Evolutionary conservation across 1,284 basidiomycete species (phyloP), one percentile per base, ranked within the genome.

Genomic region (Cryptococcus floricola): DNA sequence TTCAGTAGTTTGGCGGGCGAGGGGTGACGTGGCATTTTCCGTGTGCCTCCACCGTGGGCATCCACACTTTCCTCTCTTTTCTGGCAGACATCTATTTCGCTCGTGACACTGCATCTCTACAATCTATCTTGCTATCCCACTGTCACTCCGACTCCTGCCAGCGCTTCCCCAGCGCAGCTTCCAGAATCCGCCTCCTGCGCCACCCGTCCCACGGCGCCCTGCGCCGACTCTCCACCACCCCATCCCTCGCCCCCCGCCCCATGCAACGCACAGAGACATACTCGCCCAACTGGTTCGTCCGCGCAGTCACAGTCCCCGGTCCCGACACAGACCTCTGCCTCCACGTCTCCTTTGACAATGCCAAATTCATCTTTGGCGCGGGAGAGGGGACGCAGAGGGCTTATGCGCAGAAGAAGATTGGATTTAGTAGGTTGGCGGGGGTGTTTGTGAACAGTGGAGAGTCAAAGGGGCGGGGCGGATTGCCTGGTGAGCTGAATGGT

Each of bases 291-390:
- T 80, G 78, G 79, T 66, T 64, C 37, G 69, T 77, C 45, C 66
- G 70, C 50, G 68, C 68, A 31, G 45, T 79, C 19, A 75, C 80
- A 5, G 75, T 76, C 39, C 76, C 76, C 12, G 77, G 88, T 2
- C 84, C 87, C 14, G 89, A 92, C 73, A 87, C 89, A 1, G 87
- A 91, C 63, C 85, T 91, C 0, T 81, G 85, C 4, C 77, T 94
- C 28, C 77, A 88, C 58, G 77, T 93, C 56, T 80, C 83, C 5
- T 90, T 91, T 68, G 87, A 89, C 65, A 81, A 84, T 48, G 85
- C 82, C 7, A 87, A 89, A 66, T 94, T 92, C 65, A 80, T 93
- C 50, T 91, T 95, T 80, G 93, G 94, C 74, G 85, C 81, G 2
- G 86, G 88, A 5, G 91, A 95, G 71, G 89, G 87, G 54, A 86